phyloP scores from a whole-genome alignment of 2,329 filamentous ascomycete species.

The Fusarium sp. region DNA sequence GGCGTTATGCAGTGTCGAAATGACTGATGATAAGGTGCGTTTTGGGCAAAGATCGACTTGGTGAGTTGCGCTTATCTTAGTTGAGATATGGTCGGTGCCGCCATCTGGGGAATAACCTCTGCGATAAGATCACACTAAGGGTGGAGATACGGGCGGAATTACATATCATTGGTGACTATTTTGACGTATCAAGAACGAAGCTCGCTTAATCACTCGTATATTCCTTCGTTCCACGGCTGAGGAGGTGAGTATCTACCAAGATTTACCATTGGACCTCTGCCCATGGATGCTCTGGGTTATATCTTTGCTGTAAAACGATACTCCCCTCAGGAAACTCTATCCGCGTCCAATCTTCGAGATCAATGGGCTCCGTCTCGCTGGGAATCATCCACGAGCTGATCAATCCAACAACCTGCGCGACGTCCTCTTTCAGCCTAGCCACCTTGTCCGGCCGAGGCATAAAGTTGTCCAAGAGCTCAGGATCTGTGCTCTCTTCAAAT shows the following conservation, averaged over 20 bases:
- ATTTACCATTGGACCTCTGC: background rate
- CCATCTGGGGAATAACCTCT: background rate
- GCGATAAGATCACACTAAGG: background rate
- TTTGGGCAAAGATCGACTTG: constrained; percentile 44
- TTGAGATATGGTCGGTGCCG: background rate
- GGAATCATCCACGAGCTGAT: background rate
- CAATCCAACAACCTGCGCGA: background rate
- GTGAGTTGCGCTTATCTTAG: background rate
- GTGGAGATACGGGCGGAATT: background rate
- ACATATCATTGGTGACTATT: background rate
- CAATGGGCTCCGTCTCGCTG: background rate
- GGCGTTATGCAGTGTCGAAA: background rate
- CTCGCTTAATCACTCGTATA: background rate
- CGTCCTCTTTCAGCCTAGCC: background rate
- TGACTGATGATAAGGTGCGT: background rate
- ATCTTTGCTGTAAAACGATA: constrained; percentile 6
- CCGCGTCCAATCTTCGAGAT: background rate
- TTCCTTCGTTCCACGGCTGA: background rate
- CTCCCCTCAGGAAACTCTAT: background rate
- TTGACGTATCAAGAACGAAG: background rate
- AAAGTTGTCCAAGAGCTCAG: background rate
- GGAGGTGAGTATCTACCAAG: background rate
- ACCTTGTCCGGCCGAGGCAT: background rate
- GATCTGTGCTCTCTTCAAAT: background rate
- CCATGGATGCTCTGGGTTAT: background rate